phyloP scores from a whole-genome alignment of 345 rosid species.

The Eucalyptus cloeziana region DNA sequence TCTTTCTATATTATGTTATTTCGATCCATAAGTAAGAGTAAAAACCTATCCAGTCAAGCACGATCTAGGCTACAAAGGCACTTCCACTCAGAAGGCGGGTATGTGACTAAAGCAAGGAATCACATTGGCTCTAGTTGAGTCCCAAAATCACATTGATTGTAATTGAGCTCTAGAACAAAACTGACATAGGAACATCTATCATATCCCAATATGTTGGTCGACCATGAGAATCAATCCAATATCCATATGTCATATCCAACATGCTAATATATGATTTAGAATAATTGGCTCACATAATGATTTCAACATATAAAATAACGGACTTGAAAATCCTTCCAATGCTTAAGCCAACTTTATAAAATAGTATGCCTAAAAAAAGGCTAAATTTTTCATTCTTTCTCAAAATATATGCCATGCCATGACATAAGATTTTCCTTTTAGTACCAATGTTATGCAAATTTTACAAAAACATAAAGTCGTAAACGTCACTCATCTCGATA shows the following conservation, averaged over 20 bases:
- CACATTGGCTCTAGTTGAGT: background rate
- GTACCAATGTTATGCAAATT: background rate
- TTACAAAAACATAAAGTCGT: background rate
- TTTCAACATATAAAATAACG: background rate
- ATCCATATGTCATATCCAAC: background rate
- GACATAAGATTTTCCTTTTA: no score
- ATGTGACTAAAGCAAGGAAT: background rate
- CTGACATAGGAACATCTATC: background rate
- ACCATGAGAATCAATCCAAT: background rate
- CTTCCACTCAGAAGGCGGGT: no score
- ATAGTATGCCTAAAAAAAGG: background rate
- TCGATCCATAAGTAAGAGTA: no score
- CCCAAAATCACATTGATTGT: background rate
- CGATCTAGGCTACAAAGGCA: no score
- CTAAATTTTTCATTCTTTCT: background rate
- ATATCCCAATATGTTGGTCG: background rate
- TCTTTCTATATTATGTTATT: no score
- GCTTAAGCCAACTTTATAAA: background rate
- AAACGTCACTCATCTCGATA: background rate
- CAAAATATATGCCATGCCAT: no score
- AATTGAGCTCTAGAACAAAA: background rate
- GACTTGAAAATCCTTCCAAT: background rate
- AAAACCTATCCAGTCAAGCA: no score
- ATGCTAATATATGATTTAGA: background rate
- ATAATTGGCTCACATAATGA: no score